Conservation (phyloP, 148 eudicot species). For the Bassia scoparia region DNA sequence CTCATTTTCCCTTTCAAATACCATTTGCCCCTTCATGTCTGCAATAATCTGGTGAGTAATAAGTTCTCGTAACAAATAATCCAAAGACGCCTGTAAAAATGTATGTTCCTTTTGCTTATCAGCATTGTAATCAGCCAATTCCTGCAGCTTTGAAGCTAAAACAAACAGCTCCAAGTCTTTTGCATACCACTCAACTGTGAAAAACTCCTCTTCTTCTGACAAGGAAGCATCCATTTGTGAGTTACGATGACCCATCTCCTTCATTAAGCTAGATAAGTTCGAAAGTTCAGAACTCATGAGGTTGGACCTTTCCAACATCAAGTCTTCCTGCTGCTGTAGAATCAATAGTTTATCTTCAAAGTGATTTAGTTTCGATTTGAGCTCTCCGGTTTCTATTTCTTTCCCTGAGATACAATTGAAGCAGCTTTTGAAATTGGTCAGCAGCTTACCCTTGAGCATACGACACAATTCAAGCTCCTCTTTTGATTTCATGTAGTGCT, state of each 20-base stretch:
- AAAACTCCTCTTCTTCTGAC: constrained; percentile 45
- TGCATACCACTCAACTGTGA: constrained; percentile 42
- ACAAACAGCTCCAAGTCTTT: constrained; percentile 66
- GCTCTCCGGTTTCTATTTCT: constrained; percentile 52
- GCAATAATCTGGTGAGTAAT: constrained; percentile 37
- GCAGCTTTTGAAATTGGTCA: constrained; percentile 59
- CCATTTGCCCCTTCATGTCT: constrained; percentile 39
- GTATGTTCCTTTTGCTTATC: constrained; percentile 28
- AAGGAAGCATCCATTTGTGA: constrained; percentile 37
- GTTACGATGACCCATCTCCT: constrained; percentile 53
- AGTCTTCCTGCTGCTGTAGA: constrained; percentile 67
- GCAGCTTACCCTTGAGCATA: constrained; percentile 47
- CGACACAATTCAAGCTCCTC: constrained; percentile 62
- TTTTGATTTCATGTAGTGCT: constrained; percentile 49
- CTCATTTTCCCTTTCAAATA: constrained; percentile 47
- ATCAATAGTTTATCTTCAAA: constrained; percentile 53
- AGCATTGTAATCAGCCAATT: constrained; percentile 38
- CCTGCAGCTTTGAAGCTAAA: constrained; percentile 49
- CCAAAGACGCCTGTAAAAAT: constrained; percentile 30
- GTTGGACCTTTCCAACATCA: constrained; percentile 64
- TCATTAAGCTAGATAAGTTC: constrained; percentile 38
- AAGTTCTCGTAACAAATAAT: constrained; percentile 41
- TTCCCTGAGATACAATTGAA: constrained; percentile 53
- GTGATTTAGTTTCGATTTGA: constrained; percentile 43
- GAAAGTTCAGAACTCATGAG: constrained; percentile 59